Evolutionary conservation across 116 monocot species (phyloP).

Genomic region (Iris pallida): DNA sequence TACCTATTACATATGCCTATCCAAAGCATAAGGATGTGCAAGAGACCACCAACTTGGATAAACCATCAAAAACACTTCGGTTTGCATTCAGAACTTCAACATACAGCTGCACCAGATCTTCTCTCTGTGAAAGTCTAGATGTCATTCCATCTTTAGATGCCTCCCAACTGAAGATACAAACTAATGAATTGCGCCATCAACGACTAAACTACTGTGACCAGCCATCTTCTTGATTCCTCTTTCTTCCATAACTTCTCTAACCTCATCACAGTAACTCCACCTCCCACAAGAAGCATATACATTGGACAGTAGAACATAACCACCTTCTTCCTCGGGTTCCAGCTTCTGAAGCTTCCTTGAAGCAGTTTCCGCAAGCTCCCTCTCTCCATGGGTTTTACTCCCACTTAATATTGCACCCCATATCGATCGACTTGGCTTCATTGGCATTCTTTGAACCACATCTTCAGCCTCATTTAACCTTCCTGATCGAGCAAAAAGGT

Average conservation of each 20-base stretch:
- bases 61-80: too few relatives aligned
- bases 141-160: conserved; percentile 19
- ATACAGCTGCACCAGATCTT: conserved; percentile 6
- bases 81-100: not conserved
- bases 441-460: conserved; percentile 36
- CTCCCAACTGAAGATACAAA: conserved; percentile 44
- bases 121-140: conserved; percentile 29
- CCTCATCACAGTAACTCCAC: conserved; percentile 36
- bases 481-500: conserved; percentile 62
- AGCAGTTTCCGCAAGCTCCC: conserved; percentile 33
- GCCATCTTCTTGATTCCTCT: conserved; percentile 50
- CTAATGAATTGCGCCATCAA: conserved; percentile 32
- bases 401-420: conserved; percentile 64
- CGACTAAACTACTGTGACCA: conserved; percentile 40
- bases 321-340: conserved; percentile 52
- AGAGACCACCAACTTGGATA: too few relatives aligned
- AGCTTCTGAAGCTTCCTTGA: conserved; percentile 38
- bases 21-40: too few relatives aligned
- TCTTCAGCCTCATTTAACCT: conserved; percentile 40
- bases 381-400: conserved; percentile 33
- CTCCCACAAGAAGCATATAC: conserved; percentile 43
- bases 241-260: conserved; percentile 41
- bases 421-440: conserved; percentile 45
- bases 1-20: too few relatives aligned
- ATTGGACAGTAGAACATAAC: conserved; percentile 53